Evolutionary conservation across 2,329 filamentous ascomycete genomes (phyloP).

Genomic region (Cordyceps pruinosa): DNA sequence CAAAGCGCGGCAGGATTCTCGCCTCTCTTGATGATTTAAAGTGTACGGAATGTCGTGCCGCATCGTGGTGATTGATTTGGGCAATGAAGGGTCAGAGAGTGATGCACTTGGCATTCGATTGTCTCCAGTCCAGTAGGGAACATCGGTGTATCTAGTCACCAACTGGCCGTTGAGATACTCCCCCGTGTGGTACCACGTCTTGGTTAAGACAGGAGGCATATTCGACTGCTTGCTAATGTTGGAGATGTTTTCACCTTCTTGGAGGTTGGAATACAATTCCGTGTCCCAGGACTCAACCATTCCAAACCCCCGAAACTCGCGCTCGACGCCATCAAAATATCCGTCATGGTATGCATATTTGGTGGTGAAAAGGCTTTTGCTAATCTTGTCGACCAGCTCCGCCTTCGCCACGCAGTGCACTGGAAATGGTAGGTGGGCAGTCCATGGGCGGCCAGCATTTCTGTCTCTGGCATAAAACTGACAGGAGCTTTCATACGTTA

Average conservation of each 20-base stretch:
- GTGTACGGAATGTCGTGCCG: not conserved
- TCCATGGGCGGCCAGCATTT: conserved; percentile 19
- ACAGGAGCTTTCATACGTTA: conserved; percentile 20
- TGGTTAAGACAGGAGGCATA: conserved; percentile 8
- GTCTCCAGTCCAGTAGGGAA: conserved; percentile 4
- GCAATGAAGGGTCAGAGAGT: not conserved
- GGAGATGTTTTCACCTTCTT: not conserved
- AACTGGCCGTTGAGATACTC: not conserved
- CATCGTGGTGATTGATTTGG: not conserved
- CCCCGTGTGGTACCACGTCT: conserved; percentile 14
- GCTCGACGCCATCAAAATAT: conserved; percentile 21
- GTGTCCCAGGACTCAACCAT: conserved; percentile 23
- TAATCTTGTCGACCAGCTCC: conserved; percentile 9
- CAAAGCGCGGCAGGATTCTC: conserved; percentile 11
- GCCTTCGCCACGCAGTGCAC: conserved; percentile 20
- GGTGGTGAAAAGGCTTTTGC: conserved; percentile 9
- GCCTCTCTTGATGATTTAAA: conserved; percentile 1
- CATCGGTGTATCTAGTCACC: conserved; percentile 3
- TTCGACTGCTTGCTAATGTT: conserved; percentile 9
- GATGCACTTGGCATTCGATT: not conserved
- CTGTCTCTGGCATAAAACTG: conserved; percentile 21
- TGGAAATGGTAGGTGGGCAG: conserved; percentile 21
- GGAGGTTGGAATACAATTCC: conserved; percentile 12
- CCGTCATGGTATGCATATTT: conserved; percentile 22
- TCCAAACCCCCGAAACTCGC: conserved; percentile 26